Base-by-base conservation (phyloP, 2,329 filamentous ascomycete species). In the Fusarium nelsonii region DNA sequence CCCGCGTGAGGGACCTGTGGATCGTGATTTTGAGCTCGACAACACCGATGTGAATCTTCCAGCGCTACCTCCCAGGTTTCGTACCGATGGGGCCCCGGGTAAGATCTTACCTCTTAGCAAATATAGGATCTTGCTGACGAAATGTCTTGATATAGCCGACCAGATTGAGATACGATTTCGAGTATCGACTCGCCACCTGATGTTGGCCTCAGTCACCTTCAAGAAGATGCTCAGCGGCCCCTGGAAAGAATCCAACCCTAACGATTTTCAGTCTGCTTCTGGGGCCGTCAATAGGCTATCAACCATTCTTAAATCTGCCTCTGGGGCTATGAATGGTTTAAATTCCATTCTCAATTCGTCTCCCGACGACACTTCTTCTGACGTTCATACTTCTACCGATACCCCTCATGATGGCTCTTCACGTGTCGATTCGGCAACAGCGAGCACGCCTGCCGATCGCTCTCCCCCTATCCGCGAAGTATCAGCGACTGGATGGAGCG, bases 131-230 rank as follows among this genome's bases (percentile, higher is more conserved):
- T 4, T 11, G 8, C 32, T 34, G 8, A 48, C 18, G 4, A 2
- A 8, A 1, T 8, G 14, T 20, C 3, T n/a, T 9, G 7, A 8
- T 18, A 7, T 3, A 33, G 28, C n/a, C 8, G 7, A 6, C 15
- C 15, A 26, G 2, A 4, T 14, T 3, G 32, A 39, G 4, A 1
- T 55, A 3, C n/a, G 32, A 14, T 49, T 41, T 12, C 44, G 39
- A 10, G 39, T 61, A 6, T 64, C 57, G 0, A 51, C 44, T 15
- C 16, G 7, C 7, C 57, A 61, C 34, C 5, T 64, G 5, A 36
- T 16, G 1, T 14, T 46, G 0, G 57, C 44, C 4, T 64, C 61
- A 1, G 15, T 18, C 1, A 7, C 28, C 0, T 56, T 64, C 45
- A 41, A 37, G 6, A 34, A 4, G 1, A 64, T 56, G 57, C 23